Conservation (phyloP, 768 basidiomycete species). For the Lactarius hatsudake region DNA sequence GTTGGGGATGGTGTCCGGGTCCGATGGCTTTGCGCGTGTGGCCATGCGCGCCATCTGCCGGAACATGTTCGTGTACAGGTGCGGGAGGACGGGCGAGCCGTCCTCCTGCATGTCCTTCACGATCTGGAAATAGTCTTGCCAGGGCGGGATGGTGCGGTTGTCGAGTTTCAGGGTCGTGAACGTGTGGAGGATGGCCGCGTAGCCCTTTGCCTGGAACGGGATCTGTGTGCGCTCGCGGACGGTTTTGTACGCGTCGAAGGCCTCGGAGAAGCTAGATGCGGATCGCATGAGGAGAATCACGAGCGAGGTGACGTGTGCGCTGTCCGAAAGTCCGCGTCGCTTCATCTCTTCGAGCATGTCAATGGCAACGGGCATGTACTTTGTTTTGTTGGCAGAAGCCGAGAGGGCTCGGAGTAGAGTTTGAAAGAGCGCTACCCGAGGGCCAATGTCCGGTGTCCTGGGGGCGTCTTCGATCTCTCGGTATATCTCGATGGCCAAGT, state of each 20-base stretch:
- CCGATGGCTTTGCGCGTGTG: constrained; percentile 22
- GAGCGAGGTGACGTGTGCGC: constrained; percentile 46
- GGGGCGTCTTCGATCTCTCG: constrained; percentile 37
- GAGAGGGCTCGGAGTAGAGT: constrained; percentile 37
- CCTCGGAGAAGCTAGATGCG: constrained; percentile 52
- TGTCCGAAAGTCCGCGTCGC: constrained; percentile 45
- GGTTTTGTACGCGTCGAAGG: constrained; percentile 58
- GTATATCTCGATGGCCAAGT: constrained; percentile 55
- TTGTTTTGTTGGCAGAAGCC: constrained; percentile 42
- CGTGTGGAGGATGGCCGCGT: constrained; percentile 58
- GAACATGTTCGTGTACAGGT: constrained; percentile 68
- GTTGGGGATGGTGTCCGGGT: constrained; percentile 26
- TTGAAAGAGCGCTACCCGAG: constrained; percentile 48
- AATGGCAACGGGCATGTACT: constrained; percentile 48
- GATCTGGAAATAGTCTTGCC: constrained; percentile 66
- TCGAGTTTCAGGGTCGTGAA: constrained; percentile 59
- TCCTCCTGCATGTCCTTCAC: constrained; percentile 75
- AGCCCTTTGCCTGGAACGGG: constrained; percentile 55
- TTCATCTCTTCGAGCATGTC: constrained; percentile 68
- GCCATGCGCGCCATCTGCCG: constrained; percentile 51
- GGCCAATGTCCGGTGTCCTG: constrained; percentile 1
- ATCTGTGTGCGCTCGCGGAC: constrained; percentile 34
- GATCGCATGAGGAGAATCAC: constrained; percentile 67
- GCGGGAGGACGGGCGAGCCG: constrained; percentile 53
- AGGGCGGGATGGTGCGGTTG: constrained; percentile 32